A percentile compares a stretch with the other conserved stretches of the same genome.
phyloP scores from a whole-genome alignment of 345 rosid species.

The Streptanthus diversifolius region DNA sequence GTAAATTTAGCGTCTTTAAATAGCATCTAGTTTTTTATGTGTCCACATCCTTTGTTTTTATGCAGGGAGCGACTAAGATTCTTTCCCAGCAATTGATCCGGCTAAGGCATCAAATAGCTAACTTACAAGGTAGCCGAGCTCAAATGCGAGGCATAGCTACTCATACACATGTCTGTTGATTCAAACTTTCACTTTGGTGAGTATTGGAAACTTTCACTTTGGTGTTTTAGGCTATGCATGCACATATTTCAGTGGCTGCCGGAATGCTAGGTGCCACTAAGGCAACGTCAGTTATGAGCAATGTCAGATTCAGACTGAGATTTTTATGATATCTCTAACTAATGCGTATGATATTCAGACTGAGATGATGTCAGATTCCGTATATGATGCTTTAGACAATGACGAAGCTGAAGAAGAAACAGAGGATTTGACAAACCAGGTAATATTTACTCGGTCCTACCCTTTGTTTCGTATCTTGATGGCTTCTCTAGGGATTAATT shows the following conservation, averaged over 20 bases:
- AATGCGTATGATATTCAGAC: constrained; percentile 47
- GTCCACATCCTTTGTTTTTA: constrained; percentile 2
- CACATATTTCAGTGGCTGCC: constrained; percentile 85
- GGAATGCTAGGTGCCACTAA: constrained; percentile 92
- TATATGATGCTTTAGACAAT: constrained; percentile 81
- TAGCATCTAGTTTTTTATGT: neutral
- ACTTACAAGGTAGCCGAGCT: constrained; percentile 93
- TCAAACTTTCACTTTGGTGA: neutral
- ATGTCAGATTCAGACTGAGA: constrained; percentile 62
- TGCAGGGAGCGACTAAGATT: constrained; percentile 79
- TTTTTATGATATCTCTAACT: too few relatives aligned
- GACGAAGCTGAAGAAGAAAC: constrained; percentile 97
- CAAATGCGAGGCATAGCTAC: constrained; percentile 98
- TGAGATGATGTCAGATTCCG: constrained; percentile 94
- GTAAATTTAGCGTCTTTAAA: neutral
- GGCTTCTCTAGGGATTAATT: constrained; percentile 7
- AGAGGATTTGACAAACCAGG: constrained; percentile 94
- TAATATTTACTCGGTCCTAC: constrained; percentile 2
- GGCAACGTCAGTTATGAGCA: constrained; percentile 86
- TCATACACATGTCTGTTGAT: constrained; percentile 74
- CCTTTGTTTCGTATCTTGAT: neutral
- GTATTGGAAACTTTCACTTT: constrained; percentile 7
- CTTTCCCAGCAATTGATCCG: constrained; percentile 83
- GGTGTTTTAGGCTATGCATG: constrained; percentile 77
- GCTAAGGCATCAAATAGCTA: constrained; percentile 87